Conservation (phyloP, 805 yeast genomes). For the Maudiozyma barnettii region DNA sequence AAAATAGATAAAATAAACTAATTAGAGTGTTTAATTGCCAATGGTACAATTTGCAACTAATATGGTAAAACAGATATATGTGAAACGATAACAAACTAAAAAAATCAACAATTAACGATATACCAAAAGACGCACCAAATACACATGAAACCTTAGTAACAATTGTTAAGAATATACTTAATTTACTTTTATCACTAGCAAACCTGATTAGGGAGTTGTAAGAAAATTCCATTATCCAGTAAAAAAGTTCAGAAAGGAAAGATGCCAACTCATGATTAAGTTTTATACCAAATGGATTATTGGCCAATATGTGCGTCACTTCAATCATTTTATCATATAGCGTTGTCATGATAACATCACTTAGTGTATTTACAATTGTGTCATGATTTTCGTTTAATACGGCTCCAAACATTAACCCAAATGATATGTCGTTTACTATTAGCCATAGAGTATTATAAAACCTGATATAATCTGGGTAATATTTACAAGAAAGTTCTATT, state of each 20-base stretch:
- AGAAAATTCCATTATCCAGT: constrained; percentile 81
- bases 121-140: constrained; percentile 60
- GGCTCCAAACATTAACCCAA: constrained; percentile 57
- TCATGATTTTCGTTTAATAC: constrained; percentile 34
- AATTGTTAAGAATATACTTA: constrained; percentile 26
- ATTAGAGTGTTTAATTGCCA: constrained; percentile 60
- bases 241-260: constrained; percentile 76
- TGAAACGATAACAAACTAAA: constrained; percentile 58
- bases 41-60: constrained; percentile 68
- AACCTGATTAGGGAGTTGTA: constrained; percentile 19
- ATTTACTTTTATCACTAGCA: constrained; percentile 13
- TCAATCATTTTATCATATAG: constrained; percentile 36
- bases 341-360: constrained; percentile 9
- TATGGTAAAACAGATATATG: constrained; percentile 63
- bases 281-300: constrained; percentile 90
- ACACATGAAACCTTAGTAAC: constrained; percentile 35
- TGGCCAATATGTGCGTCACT: constrained; percentile 64
- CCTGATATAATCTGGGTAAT: constrained; percentile 56
- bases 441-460: constrained; percentile 87
- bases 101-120: constrained; percentile 59
- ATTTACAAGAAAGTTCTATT: constrained; percentile 32
- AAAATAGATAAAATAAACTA: constrained; percentile 73
- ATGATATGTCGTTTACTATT: constrained; percentile 65
- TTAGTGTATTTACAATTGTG: constrained; percentile 32
- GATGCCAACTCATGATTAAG: constrained; percentile 76